phyloP scores from a whole-genome alignment of 805 yeast genomes.

The Hanseniaspora opuntiae region DNA sequence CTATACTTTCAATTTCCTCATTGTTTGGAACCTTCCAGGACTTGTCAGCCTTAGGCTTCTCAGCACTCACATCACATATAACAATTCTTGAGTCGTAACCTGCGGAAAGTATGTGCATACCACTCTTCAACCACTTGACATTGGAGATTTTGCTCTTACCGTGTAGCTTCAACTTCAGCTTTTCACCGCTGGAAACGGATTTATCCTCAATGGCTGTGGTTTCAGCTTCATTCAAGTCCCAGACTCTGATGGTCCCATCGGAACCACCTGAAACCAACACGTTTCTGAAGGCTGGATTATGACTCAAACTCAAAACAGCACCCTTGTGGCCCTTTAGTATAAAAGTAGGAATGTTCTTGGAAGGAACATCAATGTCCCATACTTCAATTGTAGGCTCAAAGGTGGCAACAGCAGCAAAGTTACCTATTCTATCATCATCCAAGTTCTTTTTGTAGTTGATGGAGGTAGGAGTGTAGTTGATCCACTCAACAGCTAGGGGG shows the following conservation, averaged over 20 bases:
- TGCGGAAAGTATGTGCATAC: constrained; percentile 67
- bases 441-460: constrained; percentile 16
- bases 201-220: constrained; percentile 33
- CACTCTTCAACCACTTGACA: constrained; percentile 62
- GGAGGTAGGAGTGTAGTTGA: constrained; percentile 55
- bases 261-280: constrained; percentile 91
- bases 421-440: constrained; percentile 46
- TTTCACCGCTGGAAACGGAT: constrained; percentile 18
- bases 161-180: constrained; percentile 39
- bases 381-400: constrained; percentile 95
- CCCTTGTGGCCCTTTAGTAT: constrained; percentile 92
- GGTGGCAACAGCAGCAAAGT: constrained; percentile 92
- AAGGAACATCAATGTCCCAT: constrained; percentile 88
- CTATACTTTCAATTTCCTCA: constrained; percentile 74
- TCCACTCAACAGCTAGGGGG: constrained; percentile 94
- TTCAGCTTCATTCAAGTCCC: constrained; percentile 70
- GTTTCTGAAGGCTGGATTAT: constrained; percentile 67
- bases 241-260: constrained; percentile 82
- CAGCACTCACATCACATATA: constrained; percentile 71
- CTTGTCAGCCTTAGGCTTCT: constrained; percentile 45
- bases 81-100: constrained; percentile 83
- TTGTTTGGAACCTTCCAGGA: constrained; percentile 48
- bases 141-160: constrained; percentile 68
- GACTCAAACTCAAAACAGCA: constrained; percentile 78
- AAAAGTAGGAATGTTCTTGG: constrained; percentile 86